phyloP scores from a whole-genome alignment of 306 rosid species.

The Inga leiocalycina region DNA sequence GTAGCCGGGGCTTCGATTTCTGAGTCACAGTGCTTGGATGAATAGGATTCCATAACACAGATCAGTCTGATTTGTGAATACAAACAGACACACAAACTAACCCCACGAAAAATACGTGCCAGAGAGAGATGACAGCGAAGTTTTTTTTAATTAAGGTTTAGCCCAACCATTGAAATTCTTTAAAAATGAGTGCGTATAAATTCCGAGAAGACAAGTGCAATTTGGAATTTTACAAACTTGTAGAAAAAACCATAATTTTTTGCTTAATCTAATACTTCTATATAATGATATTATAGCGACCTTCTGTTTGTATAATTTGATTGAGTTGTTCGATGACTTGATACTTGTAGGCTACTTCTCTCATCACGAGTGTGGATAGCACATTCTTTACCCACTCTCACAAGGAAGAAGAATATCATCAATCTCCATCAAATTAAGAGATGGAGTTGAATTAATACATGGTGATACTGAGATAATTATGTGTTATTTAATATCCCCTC shows the following conservation, averaged over 20 bases:
- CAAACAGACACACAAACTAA: too few species aligned
- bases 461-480: too few species aligned
- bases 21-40: not conserved
- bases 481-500: too few species aligned
- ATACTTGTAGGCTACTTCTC: not conserved
- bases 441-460: too few species aligned
- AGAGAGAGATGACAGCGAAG: too few species aligned
- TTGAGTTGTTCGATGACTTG: not conserved
- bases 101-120: not conserved
- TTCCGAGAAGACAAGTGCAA: not conserved
- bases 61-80: not conserved
- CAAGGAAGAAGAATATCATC: too few species aligned
- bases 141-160: not conserved
- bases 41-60: not conserved
- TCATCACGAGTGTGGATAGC: not conserved
- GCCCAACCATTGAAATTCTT: not conserved
- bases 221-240: not conserved
- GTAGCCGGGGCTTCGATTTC: slow-evolving; percentile 1
- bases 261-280: too few species aligned
- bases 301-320: not conserved
- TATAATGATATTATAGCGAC: too few species aligned
- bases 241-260: not conserved
- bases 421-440: too few species aligned
- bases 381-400: too few species aligned
- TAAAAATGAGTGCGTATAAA: not conserved